Conservation (phyloP, 2,329 filamentous ascomycete species). For the Exutisphaerella laricina region DNA sequence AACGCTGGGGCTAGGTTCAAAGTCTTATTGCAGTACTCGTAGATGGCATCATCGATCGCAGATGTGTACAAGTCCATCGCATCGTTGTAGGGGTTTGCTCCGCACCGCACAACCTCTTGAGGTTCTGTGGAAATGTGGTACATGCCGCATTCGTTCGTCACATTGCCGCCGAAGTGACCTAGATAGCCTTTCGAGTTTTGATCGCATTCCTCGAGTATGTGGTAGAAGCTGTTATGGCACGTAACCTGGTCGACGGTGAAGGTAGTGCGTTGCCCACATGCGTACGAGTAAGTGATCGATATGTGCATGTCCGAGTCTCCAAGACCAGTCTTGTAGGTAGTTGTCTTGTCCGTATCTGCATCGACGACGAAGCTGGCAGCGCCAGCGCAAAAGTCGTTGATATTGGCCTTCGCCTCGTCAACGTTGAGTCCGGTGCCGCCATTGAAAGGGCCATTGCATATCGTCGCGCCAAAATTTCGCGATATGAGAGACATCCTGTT, state of each 20-base stretch:
- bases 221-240: slow-evolving; percentile 12
- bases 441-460: slow-evolving; percentile 5
- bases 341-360: slow-evolving; percentile 3
- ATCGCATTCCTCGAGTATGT: slow-evolving; percentile 12
- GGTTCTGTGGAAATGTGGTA: slow-evolving; percentile 7
- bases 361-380: background rate
- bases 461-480: slow-evolving; percentile 1
- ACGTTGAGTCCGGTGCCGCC: slow-evolving; percentile 11
- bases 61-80: slow-evolving; percentile 7
- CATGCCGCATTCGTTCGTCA: slow-evolving; percentile 7
- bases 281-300: slow-evolving; percentile 5
- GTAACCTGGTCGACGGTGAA: slow-evolving; percentile 4
- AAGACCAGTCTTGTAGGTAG: slow-evolving; percentile 7
- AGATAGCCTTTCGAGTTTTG: background rate
- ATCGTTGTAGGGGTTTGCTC: slow-evolving; percentile 12
- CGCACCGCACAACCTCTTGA: slow-evolving; percentile 12
- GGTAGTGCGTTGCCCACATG: slow-evolving; percentile 2
- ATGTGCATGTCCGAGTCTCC: slow-evolving; percentile 15
- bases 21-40: slow-evolving; percentile 10
- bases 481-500: background rate
- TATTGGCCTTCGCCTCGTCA: slow-evolving; percentile 9
- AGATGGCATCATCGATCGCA: slow-evolving; percentile 6
- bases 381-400: slow-evolving; percentile 9
- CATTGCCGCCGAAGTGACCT: slow-evolving; percentile 11
- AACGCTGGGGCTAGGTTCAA: slow-evolving; percentile 8